Evolutionary conservation across 495 filamentous ascomycete species (phyloP), one percentile per base, ranked within the genome.

Genomic region (Podospora conica): DNA sequence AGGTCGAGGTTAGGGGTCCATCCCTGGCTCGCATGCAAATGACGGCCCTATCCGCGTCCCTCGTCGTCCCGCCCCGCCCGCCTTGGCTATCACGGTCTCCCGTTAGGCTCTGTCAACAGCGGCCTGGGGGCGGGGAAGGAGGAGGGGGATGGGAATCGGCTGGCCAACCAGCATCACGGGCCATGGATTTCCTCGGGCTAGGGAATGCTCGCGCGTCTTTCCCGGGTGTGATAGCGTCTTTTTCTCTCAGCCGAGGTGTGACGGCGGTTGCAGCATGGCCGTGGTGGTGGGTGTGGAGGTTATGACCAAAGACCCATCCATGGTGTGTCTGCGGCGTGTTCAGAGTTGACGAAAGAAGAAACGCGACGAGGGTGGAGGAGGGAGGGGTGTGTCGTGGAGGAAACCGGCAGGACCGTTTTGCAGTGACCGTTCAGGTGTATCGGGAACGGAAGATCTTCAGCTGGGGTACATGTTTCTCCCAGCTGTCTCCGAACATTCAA

Each of bases 261-360:
- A 64, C 56, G 18, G 62, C 33, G 27, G 63, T 64, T 58, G 63
- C 63, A 64, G 63, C 6, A 64, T 64, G 63, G 63, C 31, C 23
- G 25, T 27, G 63, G 28, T 27, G 63, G 28, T 21, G 54, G 27
- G 63, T 57, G 63, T 12, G 40, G 55, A n/a, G 31, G 21, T 18
- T n/a, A 24, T 1, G 40, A 9, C 40, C 40, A 48, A 2, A 48
- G 40, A n/a, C n/a, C 33, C 33, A 6, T 48, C 33, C 33, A 6
- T 8, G 18, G 40, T 48, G 18, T 8, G 40, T 48, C 40, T 48
- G 18, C 15, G 40, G 40, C n/a, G 15, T 48, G 4, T 48, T n/a
- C n/a, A n/a, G n/a, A n/a, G n/a, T n/a, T n/a, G 40, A 48, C 40
- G 15, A 48, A 54, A 55, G 40, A 61, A 24, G 29, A 61, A 59